Conservation (phyloP, 202 grass and related monocot genomes). For the Hordeum pubiflorum region DNA sequence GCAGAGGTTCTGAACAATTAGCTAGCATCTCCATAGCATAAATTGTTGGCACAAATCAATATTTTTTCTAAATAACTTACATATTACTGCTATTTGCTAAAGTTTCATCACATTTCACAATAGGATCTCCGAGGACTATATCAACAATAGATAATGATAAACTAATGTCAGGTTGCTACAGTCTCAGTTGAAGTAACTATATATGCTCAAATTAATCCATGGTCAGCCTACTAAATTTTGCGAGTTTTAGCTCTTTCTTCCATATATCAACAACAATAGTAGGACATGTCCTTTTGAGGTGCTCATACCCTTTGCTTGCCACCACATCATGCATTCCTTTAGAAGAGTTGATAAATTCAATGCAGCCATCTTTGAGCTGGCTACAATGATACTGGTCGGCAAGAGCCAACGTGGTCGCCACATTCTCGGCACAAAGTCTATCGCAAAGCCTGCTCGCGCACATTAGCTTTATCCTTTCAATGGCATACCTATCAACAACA, state of each 20-base stretch:
- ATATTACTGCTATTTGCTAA: not conserved
- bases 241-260: not conserved
- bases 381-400: too few species aligned
- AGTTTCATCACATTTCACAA: not conserved
- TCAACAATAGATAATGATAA: not conserved
- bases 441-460: not conserved
- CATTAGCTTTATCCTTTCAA: not conserved
- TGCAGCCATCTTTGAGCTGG: not conserved
- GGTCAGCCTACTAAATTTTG: not conserved
- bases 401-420: not conserved
- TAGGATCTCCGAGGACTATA: not conserved
- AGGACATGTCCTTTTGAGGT: not conserved
- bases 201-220: not conserved
- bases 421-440: not conserved
- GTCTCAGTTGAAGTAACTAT: too few species aligned
- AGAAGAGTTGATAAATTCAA: not conserved
- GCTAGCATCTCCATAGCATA: not conserved
- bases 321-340: too few species aligned
- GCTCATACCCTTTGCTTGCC: not conserved
- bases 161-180: not conserved
- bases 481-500: not conserved
- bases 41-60: not conserved
- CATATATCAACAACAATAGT: not conserved
- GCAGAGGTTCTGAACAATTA: not conserved
- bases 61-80: not conserved